These are phyloP conservation scores for Pythium grandisporangium DNA, from an alignment of 352 stramenopile genomes.

Conservation along the genomic window DNA sequence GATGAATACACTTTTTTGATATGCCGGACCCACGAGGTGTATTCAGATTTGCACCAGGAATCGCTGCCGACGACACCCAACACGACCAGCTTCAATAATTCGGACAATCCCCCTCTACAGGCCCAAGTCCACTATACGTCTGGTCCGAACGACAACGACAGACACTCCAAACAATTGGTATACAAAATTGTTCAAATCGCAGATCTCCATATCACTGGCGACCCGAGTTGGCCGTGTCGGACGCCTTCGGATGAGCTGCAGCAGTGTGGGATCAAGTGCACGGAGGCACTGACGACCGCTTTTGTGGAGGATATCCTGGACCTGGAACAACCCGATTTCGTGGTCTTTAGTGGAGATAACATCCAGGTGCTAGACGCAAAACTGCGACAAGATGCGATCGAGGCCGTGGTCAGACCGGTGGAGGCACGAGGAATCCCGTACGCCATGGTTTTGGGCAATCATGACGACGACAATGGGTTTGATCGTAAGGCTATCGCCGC, in stretches of 20 bases:
- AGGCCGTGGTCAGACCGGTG: constrained; percentile 21
- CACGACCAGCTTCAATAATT: not conserved
- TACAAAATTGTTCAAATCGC: constrained; percentile 56
- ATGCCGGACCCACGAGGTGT: no score
- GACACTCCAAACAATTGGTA: constrained; percentile 5
- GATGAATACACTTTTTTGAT: no score
- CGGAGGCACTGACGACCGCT: constrained; percentile 24
- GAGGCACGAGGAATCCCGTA: constrained; percentile 38
- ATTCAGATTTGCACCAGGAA: not conserved
- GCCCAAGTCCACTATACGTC: not conserved
- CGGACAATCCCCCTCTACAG: not conserved
- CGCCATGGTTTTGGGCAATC: constrained; percentile 51
- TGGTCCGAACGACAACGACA: not conserved
- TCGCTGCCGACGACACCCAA: not conserved
- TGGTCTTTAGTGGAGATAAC: constrained; percentile 49
- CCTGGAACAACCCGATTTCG: constrained; percentile 33
- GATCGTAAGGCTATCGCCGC: constrained; percentile 29
- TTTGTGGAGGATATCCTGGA: constrained; percentile 42
- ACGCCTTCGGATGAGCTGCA: constrained; percentile 6
- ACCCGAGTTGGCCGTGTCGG: constrained; percentile 22
- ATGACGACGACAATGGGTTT: constrained; percentile 40
- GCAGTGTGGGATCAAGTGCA: constrained; percentile 27
- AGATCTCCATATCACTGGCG: constrained; percentile 44
- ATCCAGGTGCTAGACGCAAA: constrained; percentile 14
- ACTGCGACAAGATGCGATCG: constrained; percentile 21